These are phyloP conservation scores for Cryptococcus maquisensis DNA, from an alignment of 1,284 basidiomycete genomes.

Conservation along the genomic window DNA sequence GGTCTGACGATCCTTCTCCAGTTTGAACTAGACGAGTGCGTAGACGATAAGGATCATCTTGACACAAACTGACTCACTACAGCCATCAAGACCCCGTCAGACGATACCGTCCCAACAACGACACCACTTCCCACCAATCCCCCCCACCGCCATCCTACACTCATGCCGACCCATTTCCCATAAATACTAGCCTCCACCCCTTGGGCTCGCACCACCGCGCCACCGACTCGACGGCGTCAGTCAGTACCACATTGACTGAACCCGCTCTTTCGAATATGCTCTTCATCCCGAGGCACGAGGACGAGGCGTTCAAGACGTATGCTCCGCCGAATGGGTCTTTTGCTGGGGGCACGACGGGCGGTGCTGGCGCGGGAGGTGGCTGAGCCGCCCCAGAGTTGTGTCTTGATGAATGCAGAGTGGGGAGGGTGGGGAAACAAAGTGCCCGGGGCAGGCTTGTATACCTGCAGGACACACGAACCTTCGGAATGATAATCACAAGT, in stretches of 20 bases:
- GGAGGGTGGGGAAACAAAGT: not conserved
- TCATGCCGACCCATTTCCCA: not conserved
- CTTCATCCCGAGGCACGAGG: not conserved
- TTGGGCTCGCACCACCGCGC: not conserved
- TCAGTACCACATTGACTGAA: not conserved
- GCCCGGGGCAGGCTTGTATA: not conserved
- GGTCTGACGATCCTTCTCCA: not conserved
- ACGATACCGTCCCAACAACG: not conserved
- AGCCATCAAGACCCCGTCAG: not conserved
- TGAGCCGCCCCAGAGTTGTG: too few species aligned
- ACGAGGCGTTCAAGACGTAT: not conserved
- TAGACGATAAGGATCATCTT: not conserved
- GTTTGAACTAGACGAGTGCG: not conserved
- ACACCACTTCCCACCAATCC: not conserved
- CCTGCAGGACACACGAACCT: too few species aligned
- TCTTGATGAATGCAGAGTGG: too few species aligned
- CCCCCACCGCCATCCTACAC: not conserved
- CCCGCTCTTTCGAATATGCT: not conserved
- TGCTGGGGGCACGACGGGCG: not conserved
- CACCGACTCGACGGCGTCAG: not conserved
- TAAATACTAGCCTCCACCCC: not conserved
- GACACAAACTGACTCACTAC: not conserved
- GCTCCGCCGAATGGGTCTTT: not conserved
- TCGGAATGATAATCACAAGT: too few species aligned
- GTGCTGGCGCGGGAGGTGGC: not conserved